Evolutionary conservation across 257 asterid species (phyloP).

Genomic region (Eustoma russellianum): DNA sequence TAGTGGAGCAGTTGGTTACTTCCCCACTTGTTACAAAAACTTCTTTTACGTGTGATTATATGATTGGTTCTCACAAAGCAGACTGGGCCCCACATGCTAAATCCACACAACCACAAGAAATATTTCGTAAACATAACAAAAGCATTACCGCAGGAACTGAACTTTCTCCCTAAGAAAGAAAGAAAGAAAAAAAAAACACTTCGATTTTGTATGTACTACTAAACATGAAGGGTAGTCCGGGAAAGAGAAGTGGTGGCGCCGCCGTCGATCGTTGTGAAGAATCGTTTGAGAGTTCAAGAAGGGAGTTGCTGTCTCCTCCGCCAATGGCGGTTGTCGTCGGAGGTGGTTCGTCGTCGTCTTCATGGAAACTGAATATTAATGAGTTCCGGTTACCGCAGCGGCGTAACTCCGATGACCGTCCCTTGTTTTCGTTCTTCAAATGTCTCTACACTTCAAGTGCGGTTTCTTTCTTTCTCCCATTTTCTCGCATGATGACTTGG

Average conservation of each 20-base stretch:
- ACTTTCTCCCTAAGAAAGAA: too few relatives aligned
- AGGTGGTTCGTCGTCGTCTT: conserved; percentile 8
- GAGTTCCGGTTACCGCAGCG: conserved; percentile 68
- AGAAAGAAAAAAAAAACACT: not conserved
- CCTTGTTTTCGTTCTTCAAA: conserved; percentile 24
- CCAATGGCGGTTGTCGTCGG: not conserved
- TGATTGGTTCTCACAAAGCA: too few relatives aligned
- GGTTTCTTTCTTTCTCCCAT: not conserved
- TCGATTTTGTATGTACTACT: too few relatives aligned
- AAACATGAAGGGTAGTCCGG: not conserved
- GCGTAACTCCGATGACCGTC: conserved; percentile 21
- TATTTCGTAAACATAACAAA: too few relatives aligned
- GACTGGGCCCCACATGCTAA: too few relatives aligned
- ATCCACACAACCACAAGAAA: too few relatives aligned
- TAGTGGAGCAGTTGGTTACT: too few relatives aligned
- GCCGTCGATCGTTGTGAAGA: conserved; percentile 15
- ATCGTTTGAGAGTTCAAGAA: conserved; percentile 10
- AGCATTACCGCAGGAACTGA: too few relatives aligned
- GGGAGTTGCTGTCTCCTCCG: conserved; percentile 12
- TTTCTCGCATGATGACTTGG: not conserved
- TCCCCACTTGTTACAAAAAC: too few relatives aligned
- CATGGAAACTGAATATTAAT: conserved; percentile 57
- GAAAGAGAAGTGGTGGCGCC: not conserved
- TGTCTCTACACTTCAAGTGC: conserved; percentile 46
- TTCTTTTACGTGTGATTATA: too few relatives aligned